These are phyloP conservation scores for Solanum megistacrolobum DNA, from an alignment of 257 asterid species.

Conservation along the genomic window DNA sequence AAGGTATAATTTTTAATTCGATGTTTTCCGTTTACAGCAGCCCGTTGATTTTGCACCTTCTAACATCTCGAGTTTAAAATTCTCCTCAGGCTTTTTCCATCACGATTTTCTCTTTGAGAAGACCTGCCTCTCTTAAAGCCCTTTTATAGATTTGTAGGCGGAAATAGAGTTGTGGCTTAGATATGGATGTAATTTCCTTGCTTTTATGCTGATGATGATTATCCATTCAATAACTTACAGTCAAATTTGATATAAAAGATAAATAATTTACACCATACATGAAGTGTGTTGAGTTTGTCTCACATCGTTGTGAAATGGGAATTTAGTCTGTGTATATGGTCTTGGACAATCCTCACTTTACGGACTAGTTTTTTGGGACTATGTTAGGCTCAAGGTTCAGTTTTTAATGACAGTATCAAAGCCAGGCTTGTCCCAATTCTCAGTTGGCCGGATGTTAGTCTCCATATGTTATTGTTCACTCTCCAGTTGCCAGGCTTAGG, in stretches of 20 bases:
- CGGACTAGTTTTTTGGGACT: background rate
- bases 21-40: background rate
- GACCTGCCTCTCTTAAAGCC: background rate
- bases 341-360: background rate
- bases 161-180: background rate
- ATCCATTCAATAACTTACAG: no score
- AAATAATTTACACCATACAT: background rate
- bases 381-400: background rate
- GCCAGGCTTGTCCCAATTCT: background rate
- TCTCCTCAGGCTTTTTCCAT: background rate
- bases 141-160: background rate
- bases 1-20: slow-evolving; percentile 6
- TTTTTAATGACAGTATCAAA: background rate
- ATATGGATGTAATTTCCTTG: background rate
- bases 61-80: background rate
- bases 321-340: background rate
- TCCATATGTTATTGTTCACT: background rate
- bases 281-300: background rate
- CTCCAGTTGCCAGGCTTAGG: background rate
- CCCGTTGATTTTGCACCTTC: background rate
- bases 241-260: background rate
- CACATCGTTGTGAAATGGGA: background rate
- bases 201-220: no score
- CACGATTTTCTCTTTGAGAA: background rate
- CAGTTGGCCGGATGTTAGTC: background rate